Conservation (phyloP, 2,329 filamentous ascomycete species). For the Elsinoe arachidis region DNA sequence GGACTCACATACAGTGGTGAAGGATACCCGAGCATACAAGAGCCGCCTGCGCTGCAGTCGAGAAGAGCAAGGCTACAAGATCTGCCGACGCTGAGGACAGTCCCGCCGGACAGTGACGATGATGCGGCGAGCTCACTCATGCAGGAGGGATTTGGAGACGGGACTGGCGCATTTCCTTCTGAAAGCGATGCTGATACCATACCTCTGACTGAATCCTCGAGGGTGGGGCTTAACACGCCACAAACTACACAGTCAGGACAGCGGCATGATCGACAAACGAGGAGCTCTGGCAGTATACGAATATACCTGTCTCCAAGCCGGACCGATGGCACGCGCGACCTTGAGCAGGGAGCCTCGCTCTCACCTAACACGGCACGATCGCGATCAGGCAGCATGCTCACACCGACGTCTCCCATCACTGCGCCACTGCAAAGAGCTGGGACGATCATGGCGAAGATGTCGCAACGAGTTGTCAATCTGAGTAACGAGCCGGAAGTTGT, state of each 20-base stretch:
- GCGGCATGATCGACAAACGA: constrained; percentile 38
- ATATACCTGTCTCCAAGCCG: constrained; percentile 42
- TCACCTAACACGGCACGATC: constrained; percentile 48
- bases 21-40: constrained; percentile 21
- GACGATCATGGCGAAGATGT: constrained; percentile 61
- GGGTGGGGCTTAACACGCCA: constrained; percentile 46
- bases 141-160: constrained; percentile 44
- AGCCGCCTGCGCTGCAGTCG: constrained; percentile 14
- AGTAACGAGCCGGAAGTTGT: constrained; percentile 83
- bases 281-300: constrained; percentile 43
- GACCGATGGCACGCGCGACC: constrained; percentile 52
- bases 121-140: constrained; percentile 21
- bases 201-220: constrained; percentile 48
- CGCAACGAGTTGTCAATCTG: constrained; percentile 93
- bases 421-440: constrained; percentile 42
- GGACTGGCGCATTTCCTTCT: constrained; percentile 46
- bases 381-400: constrained; percentile 39
- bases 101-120: constrained; percentile 16
- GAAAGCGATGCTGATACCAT: constrained; percentile 48
- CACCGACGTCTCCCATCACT: constrained; percentile 37
- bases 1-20: constrained; percentile 36
- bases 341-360: constrained; percentile 49
- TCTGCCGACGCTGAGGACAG: constrained; percentile 24
- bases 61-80: constrained; percentile 19
- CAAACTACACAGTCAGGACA: constrained; percentile 33